These are phyloP conservation scores for Camelina neglecta DNA, from an alignment of 345 rosid genomes.

Conservation along the genomic window DNA sequence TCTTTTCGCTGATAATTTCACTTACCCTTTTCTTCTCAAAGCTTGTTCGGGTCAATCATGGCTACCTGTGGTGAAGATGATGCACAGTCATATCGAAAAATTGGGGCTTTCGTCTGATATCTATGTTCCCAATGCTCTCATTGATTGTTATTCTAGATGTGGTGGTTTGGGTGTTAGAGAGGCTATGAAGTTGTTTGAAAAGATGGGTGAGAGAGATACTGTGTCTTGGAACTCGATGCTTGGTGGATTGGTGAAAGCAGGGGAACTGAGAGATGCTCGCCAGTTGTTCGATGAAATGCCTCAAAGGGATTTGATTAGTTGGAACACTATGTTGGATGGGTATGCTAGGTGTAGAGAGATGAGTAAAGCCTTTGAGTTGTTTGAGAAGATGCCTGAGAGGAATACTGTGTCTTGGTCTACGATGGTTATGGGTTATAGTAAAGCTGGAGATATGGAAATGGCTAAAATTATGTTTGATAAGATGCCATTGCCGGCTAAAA, in stretches of 20 bases:
- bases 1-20: conserved; percentile 70
- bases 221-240: conserved; percentile 91
- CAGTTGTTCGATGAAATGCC: conserved; percentile 83
- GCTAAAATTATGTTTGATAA: conserved; percentile 78
- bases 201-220: conserved; percentile 62
- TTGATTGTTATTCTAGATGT: conserved; percentile 78
- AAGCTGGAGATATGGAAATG: conserved; percentile 83
- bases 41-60: conserved; percentile 60
- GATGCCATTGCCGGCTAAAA: conserved; percentile 68
- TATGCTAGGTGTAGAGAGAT: conserved; percentile 72
- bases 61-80: conserved; percentile 67
- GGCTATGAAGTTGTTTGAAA: conserved; percentile 68
- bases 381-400: conserved; percentile 73
- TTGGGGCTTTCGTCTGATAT: conserved; percentile 70
- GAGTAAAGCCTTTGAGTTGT: conserved; percentile 68
- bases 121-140: conserved; percentile 82
- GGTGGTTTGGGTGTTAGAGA: conserved; percentile 61
- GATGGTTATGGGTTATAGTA: conserved; percentile 72
- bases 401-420: conserved; percentile 92
- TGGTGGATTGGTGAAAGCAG: conserved; percentile 61
- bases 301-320: conserved; percentile 67
- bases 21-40: conserved; percentile 81
- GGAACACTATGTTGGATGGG: conserved; percentile 88
- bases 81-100: conserved; percentile 73
- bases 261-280: conserved; percentile 61